Percentiles rank a stretch among this genome's conserved stretches.
Conservation (phyloP, 495 filamentous ascomycete species). For the Penicillium verhagenii region DNA sequence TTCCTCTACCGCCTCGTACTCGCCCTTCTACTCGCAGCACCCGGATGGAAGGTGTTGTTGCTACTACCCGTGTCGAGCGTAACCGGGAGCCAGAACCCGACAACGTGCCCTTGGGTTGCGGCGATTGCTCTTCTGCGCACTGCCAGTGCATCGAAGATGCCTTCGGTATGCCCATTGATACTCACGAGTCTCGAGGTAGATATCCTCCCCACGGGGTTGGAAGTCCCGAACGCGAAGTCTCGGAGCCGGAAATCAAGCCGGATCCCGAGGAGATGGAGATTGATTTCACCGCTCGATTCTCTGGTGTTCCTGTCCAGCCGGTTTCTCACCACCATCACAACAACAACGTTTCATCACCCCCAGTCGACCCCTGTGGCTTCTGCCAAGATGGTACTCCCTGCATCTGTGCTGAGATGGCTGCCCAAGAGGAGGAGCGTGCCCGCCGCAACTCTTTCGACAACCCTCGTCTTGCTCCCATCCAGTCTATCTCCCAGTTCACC, state of each 20-base stretch:
- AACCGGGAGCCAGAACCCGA: constrained; percentile 23
- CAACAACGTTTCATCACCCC: constrained; percentile 36
- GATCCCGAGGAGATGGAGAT: constrained; percentile 67
- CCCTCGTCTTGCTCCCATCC: constrained; percentile 49
- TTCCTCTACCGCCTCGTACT: constrained; percentile 31
- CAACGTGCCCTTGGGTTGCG: constrained; percentile 56
- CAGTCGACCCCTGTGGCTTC: constrained; percentile 77
- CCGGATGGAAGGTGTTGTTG: constrained; percentile 23
- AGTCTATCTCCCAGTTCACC: constrained; percentile 58
- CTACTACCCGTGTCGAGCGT: constrained; percentile 12
- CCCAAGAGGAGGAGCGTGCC: constrained; percentile 41
- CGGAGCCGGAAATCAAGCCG: constrained; percentile 44
- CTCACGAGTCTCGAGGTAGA: constrained; percentile 31
- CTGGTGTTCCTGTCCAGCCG: constrained; percentile 38
- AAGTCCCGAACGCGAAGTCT: constrained; percentile 31
- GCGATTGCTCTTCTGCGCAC: constrained; percentile 56
- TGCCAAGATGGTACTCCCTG: constrained; percentile 82
- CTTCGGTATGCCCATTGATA: constrained; percentile 43
- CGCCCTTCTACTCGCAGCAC: constrained; percentile 23
- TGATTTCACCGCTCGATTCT: constrained; percentile 69
- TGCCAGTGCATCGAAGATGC: constrained; percentile 74
- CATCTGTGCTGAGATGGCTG: constrained; percentile 74
- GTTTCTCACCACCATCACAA: constrained; percentile 25
- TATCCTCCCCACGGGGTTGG: constrained; percentile 31
- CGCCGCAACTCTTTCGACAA: constrained; percentile 35